Conservation (phyloP, 2,329 filamentous ascomycete genomes). For the Epicoccum nigrum region DNA sequence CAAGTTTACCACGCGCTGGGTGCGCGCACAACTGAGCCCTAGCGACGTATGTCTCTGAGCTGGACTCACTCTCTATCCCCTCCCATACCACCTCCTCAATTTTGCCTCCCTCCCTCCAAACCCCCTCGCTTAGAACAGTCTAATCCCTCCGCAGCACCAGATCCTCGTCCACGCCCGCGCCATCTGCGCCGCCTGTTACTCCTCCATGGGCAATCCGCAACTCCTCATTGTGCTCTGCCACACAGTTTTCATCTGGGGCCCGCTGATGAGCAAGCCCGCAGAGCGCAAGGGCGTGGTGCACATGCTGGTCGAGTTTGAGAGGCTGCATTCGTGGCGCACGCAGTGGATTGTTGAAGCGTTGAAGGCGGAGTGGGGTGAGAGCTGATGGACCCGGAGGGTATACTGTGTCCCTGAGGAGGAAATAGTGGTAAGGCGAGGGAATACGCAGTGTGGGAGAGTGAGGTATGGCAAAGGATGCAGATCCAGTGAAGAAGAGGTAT, state of each 20-base stretch:
- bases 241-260: conserved; percentile 35
- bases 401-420: no score
- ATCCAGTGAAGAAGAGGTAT: no score
- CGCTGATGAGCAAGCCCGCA: conserved; percentile 21
- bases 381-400: no score
- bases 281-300: conserved; percentile 31
- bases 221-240: conserved; percentile 32
- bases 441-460: no score
- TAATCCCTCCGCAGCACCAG: conserved; percentile 13
- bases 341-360: conserved; percentile 39
- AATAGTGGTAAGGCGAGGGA: no score
- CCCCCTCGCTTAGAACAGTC: background rate
- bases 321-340: conserved; percentile 36
- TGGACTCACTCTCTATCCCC: no score
- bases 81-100: background rate
- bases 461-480: no score
- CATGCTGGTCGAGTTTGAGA: conserved; percentile 31
- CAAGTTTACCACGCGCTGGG: conserved; percentile 32
- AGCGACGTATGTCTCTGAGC: conserved; percentile 12
- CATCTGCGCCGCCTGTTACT: conserved; percentile 33
- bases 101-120: background rate
- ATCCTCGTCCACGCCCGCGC: conserved; percentile 32
- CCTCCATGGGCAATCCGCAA: conserved; percentile 29
- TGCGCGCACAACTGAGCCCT: background rate
- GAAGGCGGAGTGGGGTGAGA: conserved; percentile 35